Percentiles rank a stretch among this genome's conserved stretches.
These are phyloP conservation scores for Eucalyptus cloeziana DNA, from an alignment of 345 rosid genomes.

Conservation along the genomic window DNA sequence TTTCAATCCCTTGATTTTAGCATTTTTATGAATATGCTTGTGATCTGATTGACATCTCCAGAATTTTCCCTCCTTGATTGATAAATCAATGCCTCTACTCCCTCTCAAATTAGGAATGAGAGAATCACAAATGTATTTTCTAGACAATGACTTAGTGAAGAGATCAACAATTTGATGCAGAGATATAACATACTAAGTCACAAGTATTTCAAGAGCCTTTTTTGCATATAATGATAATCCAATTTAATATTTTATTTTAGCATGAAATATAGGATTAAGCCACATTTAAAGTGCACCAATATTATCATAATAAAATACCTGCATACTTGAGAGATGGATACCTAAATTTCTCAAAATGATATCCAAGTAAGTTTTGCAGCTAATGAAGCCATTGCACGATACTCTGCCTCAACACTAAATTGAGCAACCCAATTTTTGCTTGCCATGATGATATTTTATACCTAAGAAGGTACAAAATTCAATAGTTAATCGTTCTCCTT, in stretches of 20 bases:
- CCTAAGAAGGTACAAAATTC: neutral
- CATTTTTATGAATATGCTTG: neutral
- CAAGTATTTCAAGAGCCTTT: neutral
- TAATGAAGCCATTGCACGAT: neutral
- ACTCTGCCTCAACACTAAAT: neutral
- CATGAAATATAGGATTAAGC: neutral
- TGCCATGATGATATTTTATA: neutral
- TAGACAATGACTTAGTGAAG: neutral
- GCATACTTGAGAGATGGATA: neutral
- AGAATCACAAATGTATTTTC: neutral
- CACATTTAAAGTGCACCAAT: neutral
- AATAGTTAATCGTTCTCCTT: neutral
- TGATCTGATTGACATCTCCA: neutral
- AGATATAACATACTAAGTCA: neutral
- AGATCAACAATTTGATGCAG: neutral
- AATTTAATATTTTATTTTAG: neutral
- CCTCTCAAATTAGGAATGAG: neutral
- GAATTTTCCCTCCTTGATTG: neutral
- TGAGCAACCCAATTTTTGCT: neutral
- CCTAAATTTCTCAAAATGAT: neutral
- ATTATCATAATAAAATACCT: neutral
- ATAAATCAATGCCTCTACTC: neutral
- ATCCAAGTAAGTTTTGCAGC: neutral
- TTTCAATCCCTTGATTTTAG: neutral
- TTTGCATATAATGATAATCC: neutral